These are phyloP conservation scores for Malus sylvestris DNA, from an alignment of 306 rosid genomes.

Conservation along the genomic window DNA sequence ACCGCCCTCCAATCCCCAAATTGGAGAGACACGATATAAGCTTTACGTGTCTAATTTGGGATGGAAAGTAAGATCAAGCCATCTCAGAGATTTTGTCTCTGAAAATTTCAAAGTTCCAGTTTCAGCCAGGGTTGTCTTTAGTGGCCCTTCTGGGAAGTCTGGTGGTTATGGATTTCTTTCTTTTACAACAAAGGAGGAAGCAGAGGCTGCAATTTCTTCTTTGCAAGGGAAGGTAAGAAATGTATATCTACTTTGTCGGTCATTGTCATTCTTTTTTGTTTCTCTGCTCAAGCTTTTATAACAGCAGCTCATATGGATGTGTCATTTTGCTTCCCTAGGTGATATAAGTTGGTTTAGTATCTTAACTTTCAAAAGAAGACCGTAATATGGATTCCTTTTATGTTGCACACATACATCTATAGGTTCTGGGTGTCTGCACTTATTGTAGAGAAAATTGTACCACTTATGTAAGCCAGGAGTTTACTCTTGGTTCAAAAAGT, in stretches of 20 bases:
- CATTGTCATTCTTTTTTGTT: conserved; percentile 10
- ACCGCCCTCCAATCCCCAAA: conserved; percentile 32
- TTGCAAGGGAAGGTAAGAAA: conserved; percentile 69
- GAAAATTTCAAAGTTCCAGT: conserved; percentile 59
- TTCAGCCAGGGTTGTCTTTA: conserved; percentile 80
- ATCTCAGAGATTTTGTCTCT: conserved; percentile 60
- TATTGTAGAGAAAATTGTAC: not conserved
- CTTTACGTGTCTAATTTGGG: conserved; percentile 69
- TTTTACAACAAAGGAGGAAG: conserved; percentile 68
- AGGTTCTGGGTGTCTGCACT: not conserved
- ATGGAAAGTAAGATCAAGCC: conserved; percentile 74
- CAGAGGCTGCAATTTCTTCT: conserved; percentile 63
- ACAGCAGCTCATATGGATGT: not conserved
- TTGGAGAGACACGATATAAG: conserved; percentile 52
- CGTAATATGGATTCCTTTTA: not conserved
- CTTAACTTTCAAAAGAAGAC: not conserved
- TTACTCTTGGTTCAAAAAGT: not conserved
- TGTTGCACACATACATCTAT: not conserved
- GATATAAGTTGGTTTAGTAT: not conserved
- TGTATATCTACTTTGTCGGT: not conserved
- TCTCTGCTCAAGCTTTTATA: not conserved
- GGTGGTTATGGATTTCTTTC: conserved; percentile 83
- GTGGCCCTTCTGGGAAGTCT: conserved; percentile 53
- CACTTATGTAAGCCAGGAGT: not conserved
- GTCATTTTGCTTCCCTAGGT: not conserved